Conservation (phyloP, 2,329 filamentous ascomycete species). For the Zarea fungicola region DNA sequence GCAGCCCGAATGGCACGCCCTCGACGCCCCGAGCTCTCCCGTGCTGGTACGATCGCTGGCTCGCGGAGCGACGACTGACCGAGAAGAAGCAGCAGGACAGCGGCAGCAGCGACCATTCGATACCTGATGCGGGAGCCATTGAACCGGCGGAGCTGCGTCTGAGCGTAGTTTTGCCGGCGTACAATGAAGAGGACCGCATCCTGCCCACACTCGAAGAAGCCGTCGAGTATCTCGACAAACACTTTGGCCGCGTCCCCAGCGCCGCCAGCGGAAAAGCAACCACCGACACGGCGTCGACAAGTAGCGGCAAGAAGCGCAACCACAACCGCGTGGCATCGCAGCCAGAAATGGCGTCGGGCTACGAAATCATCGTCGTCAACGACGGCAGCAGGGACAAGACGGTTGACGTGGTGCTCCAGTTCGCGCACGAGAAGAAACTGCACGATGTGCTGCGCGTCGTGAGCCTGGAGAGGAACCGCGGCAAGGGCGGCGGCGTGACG, state of each 20-base stretch:
- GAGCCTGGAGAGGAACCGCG: constrained; percentile 72
- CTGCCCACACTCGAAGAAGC: constrained; percentile 85
- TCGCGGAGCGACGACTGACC: constrained; percentile 52
- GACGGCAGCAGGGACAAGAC: constrained; percentile 85
- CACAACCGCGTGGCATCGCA: constrained; percentile 12
- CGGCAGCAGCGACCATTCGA: constrained; percentile 17
- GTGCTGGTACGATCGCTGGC: constrained; percentile 82
- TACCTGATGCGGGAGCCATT: constrained; percentile 52
- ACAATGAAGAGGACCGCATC: constrained; percentile 85
- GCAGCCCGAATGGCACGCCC: constrained; percentile 49
- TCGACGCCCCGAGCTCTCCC: constrained; percentile 52
- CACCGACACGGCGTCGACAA: constrained; percentile 22
- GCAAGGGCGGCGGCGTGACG: constrained; percentile 91
- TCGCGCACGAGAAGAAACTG: constrained; percentile 67
- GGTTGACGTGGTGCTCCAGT: constrained; percentile 71
- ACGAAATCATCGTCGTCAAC: constrained; percentile 89
- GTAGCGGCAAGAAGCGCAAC: constrained; percentile 31
- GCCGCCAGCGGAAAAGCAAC: constrained; percentile 8
- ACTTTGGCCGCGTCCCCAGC: constrained; percentile 54
- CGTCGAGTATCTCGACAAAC: constrained; percentile 73
- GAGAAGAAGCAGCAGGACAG: constrained; percentile 33
- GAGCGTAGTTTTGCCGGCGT: constrained; percentile 89
- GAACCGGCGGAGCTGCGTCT: constrained; percentile 77
- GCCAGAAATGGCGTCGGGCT: constrained; percentile 47
- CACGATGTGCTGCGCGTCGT: constrained; percentile 80